A percentile compares a stretch with the other conserved stretches of the same genome.
Conservation (phyloP, 768 basidiomycete species). For the Tulasnella calospora region DNA sequence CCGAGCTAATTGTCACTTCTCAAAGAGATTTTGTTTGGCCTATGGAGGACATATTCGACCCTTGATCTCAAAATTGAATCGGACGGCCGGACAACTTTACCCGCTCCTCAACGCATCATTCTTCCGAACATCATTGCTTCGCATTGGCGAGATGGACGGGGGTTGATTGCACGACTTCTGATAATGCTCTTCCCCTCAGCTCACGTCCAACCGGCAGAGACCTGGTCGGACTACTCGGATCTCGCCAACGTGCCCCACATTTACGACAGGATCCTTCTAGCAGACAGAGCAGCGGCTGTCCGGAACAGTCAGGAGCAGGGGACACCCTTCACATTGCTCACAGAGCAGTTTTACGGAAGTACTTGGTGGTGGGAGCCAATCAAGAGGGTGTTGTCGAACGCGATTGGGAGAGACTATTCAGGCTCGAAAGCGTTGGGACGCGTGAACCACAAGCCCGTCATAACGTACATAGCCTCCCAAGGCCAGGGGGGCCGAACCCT, state of each 20-base stretch:
- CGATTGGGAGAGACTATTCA: neutral
- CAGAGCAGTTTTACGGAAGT: conserved; percentile 65
- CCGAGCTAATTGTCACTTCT: conserved; percentile 11
- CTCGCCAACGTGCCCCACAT: conserved; percentile 62
- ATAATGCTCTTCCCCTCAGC: conserved; percentile 69
- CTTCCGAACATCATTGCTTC: conserved; percentile 60
- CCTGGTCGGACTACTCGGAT: conserved; percentile 71
- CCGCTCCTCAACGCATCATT: conserved; percentile 70
- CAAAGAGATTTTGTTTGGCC: conserved; percentile 52
- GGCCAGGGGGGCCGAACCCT: conserved; percentile 40
- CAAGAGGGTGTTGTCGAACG: neutral
- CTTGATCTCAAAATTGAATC: conserved; percentile 44
- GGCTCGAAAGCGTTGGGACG: neutral
- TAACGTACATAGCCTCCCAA: conserved; percentile 42
- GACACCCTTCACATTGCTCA: conserved; percentile 26
- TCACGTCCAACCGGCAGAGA: conserved; percentile 62
- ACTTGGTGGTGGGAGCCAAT: conserved; percentile 77
- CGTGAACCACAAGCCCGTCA: conserved; percentile 34
- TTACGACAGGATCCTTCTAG: conserved; percentile 69
- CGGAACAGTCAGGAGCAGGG: conserved; percentile 28
- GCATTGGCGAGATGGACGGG: conserved; percentile 39
- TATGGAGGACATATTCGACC: conserved; percentile 72
- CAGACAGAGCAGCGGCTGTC: conserved; percentile 62
- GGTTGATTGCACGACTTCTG: conserved; percentile 61
- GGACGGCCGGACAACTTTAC: conserved; percentile 49